Evolutionary conservation across 164 flowering plant species (phyloP).

Genomic region (Brasenia schreberi): DNA sequence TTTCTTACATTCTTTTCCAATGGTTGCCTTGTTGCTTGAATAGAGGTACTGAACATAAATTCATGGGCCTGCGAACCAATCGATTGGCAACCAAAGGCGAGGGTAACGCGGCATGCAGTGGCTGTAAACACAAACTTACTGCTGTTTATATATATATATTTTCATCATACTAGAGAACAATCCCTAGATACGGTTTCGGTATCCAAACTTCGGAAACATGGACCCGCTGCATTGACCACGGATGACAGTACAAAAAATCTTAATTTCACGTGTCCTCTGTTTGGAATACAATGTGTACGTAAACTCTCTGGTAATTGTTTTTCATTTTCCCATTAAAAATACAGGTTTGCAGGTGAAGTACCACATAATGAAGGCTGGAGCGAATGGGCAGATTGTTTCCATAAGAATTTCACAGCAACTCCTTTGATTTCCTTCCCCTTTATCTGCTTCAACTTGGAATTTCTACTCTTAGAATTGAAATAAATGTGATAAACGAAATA

Average conservation of each 20-base stretch:
- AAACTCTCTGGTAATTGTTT: no score
- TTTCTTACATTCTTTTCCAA: neutral
- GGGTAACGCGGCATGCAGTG: constrained; percentile 54
- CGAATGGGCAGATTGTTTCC: constrained; percentile 53
- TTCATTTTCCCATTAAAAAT: neutral
- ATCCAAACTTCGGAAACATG: no score
- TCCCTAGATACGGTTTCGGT: no score
- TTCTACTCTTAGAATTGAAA: no score
- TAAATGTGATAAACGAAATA: no score
- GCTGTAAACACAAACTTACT: constrained; percentile 74
- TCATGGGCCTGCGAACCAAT: constrained; percentile 53
- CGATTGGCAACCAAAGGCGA: constrained; percentile 84
- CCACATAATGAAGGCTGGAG: constrained; percentile 59
- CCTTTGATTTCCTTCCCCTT: constrained; percentile 13
- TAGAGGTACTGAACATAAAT: constrained; percentile 52
- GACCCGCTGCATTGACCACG: no score
- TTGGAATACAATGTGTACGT: no score
- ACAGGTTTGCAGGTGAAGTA: constrained; percentile 69
- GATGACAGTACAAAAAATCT: no score
- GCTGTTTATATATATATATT: neutral
- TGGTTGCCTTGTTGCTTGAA: neutral
- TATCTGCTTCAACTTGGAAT: no score
- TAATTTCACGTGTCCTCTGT: no score
- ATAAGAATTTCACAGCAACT: constrained; percentile 92
- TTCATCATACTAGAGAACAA: no score